These are phyloP conservation scores for Pseudopithomyces maydicus DNA, from an alignment of 2,329 filamentous ascomycete genomes.

Conservation along the genomic window DNA sequence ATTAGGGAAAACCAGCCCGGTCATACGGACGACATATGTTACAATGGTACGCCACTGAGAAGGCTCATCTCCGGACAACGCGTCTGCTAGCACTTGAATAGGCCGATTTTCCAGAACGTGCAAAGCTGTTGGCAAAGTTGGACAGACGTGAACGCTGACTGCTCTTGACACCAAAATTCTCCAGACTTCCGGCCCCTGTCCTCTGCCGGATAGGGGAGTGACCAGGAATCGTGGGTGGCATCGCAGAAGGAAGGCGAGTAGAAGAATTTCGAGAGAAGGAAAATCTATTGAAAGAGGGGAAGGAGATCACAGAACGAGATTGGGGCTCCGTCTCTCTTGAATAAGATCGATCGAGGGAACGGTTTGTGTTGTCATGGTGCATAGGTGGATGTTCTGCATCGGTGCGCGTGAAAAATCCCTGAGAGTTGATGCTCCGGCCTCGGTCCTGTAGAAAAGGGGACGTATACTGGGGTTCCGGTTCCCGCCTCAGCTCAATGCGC, in stretches of 20 bases:
- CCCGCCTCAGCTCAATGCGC: constrained; percentile 12
- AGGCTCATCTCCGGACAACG: constrained; percentile 24
- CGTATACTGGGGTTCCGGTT: neutral
- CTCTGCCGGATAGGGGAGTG: constrained; percentile 16
- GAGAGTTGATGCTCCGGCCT: constrained; percentile 16
- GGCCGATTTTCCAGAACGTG: constrained; percentile 8
- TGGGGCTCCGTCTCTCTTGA: constrained; percentile 8
- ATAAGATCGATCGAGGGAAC: constrained; percentile 4
- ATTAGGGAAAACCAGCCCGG: too few species aligned
- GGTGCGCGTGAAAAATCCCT: constrained; percentile 19
- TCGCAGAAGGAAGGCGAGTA: constrained; percentile 19
- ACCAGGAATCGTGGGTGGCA: constrained; percentile 20
- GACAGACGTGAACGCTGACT: constrained; percentile 18
- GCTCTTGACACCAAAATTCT: constrained; percentile 30
- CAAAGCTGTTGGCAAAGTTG: neutral
- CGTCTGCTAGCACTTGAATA: constrained; percentile 21
- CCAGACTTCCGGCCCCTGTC: constrained; percentile 21
- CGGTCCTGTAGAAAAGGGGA: constrained; percentile 8
- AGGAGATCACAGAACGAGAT: constrained; percentile 8
- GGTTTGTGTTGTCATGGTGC: constrained; percentile 12
- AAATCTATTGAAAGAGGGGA: constrained; percentile 10
- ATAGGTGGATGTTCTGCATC: constrained; percentile 9
- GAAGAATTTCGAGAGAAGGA: constrained; percentile 13
- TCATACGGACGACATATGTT: neutral
- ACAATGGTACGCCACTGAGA: neutral